Conservation (phyloP, 106 monocot genomes). For the Acanthochlamys bracteata region DNA sequence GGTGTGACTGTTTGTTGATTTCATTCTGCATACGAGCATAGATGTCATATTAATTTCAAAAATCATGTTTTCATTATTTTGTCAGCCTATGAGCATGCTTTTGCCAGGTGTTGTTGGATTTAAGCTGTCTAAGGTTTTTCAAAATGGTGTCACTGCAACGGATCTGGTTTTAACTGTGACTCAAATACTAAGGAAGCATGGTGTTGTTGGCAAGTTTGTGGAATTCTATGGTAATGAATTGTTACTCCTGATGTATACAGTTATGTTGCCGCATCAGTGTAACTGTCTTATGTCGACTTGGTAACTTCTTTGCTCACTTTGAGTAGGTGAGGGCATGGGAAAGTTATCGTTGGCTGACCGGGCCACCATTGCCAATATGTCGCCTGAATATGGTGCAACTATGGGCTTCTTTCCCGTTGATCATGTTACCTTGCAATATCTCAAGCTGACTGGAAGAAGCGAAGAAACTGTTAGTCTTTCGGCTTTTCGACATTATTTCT, state of each 20-base stretch:
- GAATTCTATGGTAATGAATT: conserved; percentile 97
- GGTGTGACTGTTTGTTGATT: too few species aligned
- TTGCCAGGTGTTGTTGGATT: conserved; percentile 88
- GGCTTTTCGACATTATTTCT: too few species aligned
- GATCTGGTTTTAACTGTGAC: conserved; percentile 89
- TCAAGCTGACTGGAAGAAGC: conserved; percentile 86
- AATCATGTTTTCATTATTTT: not conserved
- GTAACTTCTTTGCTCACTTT: too few species aligned
- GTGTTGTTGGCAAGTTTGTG: conserved; percentile 95
- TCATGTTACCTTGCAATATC: conserved; percentile 73
- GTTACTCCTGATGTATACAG: too few species aligned
- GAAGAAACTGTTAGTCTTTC: conserved; percentile 79
- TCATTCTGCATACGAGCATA: too few species aligned
- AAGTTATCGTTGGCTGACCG: conserved; percentile 77
- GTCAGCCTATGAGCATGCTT: conserved; percentile 92
- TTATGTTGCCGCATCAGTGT: too few species aligned
- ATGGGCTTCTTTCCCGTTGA: conserved; percentile 99
- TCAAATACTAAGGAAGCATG: conserved; percentile 86
- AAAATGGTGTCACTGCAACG: conserved; percentile 81
- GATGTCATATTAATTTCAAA: not conserved
- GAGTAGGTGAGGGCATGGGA: conserved; percentile 85
- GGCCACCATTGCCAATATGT: conserved; percentile 98
- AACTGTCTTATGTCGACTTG: too few species aligned
- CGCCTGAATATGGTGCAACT: conserved; percentile 96
- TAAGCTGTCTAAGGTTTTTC: conserved; percentile 57